Percentiles rank a stretch among this genome's conserved stretches.
phyloP scores from a whole-genome alignment of 306 rosid species.

The Gastrolobium villosum region DNA sequence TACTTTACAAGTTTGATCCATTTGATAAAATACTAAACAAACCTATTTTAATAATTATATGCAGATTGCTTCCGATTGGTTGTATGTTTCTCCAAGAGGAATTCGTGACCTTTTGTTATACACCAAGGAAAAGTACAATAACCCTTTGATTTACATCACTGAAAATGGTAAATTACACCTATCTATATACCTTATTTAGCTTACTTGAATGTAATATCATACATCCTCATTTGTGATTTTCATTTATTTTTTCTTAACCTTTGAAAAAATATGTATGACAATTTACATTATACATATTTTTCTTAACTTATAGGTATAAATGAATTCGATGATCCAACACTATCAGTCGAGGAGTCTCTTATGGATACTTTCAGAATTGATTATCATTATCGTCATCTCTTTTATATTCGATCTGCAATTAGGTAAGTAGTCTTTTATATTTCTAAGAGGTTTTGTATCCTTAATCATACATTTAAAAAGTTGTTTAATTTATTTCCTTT shows the following conservation, averaged over 20 bases:
- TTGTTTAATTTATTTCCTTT: not conserved
- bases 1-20: not conserved
- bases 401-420: constrained; percentile 57
- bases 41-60: not conserved
- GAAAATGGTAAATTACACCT: constrained; percentile 62
- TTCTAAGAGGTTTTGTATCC: not conserved
- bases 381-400: constrained; percentile 60
- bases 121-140: constrained; percentile 56
- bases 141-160: constrained; percentile 67
- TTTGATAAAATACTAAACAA: not conserved
- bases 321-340: constrained; percentile 55
- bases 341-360: constrained; percentile 56
- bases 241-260: not conserved
- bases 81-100: constrained; percentile 63
- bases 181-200: not conserved
- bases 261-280: not conserved
- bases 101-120: constrained; percentile 57
- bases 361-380: constrained; percentile 61
- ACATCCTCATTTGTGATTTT: not conserved
- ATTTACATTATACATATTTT: not conserved
- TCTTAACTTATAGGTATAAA: constrained; percentile 55
- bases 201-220: not conserved
- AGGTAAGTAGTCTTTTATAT: constrained; percentile 45
- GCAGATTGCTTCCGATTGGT: constrained; percentile 65
- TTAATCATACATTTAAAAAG: not conserved